Conservation (phyloP, 2,329 filamentous ascomycete genomes). For the Pseudogymnoascus sp. region DNA sequence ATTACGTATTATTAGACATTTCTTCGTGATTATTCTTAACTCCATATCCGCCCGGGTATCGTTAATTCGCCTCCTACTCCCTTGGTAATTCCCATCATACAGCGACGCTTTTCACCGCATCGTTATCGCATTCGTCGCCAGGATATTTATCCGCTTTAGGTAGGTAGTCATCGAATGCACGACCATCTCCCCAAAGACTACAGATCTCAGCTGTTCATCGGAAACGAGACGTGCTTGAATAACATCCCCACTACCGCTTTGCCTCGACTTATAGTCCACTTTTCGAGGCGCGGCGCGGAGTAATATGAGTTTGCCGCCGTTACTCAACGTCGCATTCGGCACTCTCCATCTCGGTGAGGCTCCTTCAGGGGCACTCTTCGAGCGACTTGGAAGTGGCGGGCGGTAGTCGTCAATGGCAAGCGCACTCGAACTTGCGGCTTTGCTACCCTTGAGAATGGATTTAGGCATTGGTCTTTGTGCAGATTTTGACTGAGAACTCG, state of each 20-base stretch:
- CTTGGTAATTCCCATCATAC: background rate
- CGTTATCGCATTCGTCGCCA: constrained; percentile 53
- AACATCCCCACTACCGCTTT: constrained; percentile 45
- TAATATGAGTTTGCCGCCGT: constrained; percentile 60
- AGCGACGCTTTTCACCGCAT: background rate
- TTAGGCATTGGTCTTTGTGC: constrained; percentile 9
- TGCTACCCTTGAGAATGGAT: constrained; percentile 4
- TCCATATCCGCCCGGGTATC: constrained; percentile 8
- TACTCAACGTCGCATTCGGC: constrained; percentile 57
- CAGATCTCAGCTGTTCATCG: constrained; percentile 57
- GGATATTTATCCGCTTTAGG: constrained; percentile 56
- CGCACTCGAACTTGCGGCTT: constrained; percentile 20
- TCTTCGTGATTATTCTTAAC: background rate
- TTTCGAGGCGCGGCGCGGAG: constrained; percentile 44
- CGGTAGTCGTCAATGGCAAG: constrained; percentile 19
- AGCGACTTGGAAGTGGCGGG: constrained; percentile 16
- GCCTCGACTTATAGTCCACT: constrained; percentile 38
- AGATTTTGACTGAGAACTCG: constrained; percentile 11
- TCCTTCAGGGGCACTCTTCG: constrained; percentile 20
- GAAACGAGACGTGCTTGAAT: constrained; percentile 60
- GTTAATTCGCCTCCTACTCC: background rate
- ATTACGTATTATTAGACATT: constrained; percentile 2
- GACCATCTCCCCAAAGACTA: constrained; percentile 74
- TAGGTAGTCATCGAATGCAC: constrained; percentile 77
- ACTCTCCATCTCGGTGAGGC: constrained; percentile 51